Base-by-base conservation (phyloP, 2,329 filamentous ascomycete species). In the Scytalidium lignicola region DNA sequence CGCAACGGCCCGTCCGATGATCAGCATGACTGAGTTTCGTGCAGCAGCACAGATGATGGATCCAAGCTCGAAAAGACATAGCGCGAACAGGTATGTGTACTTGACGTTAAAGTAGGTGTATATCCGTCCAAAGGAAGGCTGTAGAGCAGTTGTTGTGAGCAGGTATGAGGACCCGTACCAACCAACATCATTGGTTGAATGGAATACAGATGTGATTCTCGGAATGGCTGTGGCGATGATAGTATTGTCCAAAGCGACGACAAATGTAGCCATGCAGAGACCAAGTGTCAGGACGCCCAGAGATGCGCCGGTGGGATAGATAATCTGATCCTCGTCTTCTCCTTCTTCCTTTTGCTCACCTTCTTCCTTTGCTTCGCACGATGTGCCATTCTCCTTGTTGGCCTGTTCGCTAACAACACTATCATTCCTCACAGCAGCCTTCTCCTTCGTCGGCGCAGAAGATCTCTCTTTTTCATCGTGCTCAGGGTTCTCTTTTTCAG, bases 211-310 rank as follows among this genome's bases (percentile, higher is more conserved):
- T 3, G 69, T 72, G 42, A 73, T 72, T 43, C 66, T 67, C 6
- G 70, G 70, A 41, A 72, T 70, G 3, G 70, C 70, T 4, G 67
- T 70, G 13, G 66, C 66, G 44, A 63, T 58, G 41, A 65, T 67
- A 13, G 62, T 63, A 29, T 63, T 71, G 41, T 77, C 61, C 10
- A 78, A 66, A 44, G 73, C 68, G 44, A 75, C 64, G 5, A 75
- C 65, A 55, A 78, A 76, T 22, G 76, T 67, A 50, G 67, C 69
- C 46, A 77, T 59, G 20, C 73, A 68, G 9, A 79, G 61, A 21
- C 74, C 74, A 21, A 74, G 54, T 17, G 75, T 67, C 48, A 78
- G 70, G 49, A 75, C 65, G 41, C 59, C 57, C 9, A 66, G 48
- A 47, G 58, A 55, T 13, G 60, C 26, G 9, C 58, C 59, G 13